These are phyloP conservation scores for Ophiostoma sp. DNA, from an alignment of 2,329 filamentous ascomycete species.

Conservation along the genomic window DNA sequence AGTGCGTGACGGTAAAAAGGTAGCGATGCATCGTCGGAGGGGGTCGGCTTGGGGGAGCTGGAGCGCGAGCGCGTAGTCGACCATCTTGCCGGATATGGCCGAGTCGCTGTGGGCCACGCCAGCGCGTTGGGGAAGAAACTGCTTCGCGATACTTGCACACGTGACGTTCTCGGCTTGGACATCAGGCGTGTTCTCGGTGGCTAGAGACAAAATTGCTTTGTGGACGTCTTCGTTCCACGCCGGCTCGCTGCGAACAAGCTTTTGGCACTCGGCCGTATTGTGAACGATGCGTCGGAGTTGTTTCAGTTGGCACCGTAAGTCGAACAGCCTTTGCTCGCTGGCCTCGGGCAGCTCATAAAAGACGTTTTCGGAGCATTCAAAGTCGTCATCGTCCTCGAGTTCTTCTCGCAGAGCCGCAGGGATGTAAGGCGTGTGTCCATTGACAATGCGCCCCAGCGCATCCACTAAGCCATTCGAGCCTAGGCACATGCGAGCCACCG, in stretches of 20 bases:
- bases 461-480: constrained; percentile 13
- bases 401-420: constrained; percentile 13
- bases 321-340: constrained; percentile 4
- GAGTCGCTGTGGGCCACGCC: constrained; percentile 14
- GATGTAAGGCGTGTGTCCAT: constrained; percentile 16
- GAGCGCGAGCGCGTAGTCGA: constrained; percentile 15
- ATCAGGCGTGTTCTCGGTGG: constrained; percentile 17
- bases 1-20: neutral
- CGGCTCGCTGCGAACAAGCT: constrained; percentile 14
- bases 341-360: constrained; percentile 11
- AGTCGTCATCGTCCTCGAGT: constrained; percentile 16
- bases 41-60: constrained; percentile 14
- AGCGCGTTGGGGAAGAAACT: constrained; percentile 14
- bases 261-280: constrained; percentile 13
- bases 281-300: constrained; percentile 17
- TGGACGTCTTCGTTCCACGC: constrained; percentile 17
- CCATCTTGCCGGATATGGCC: constrained; percentile 8
- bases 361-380: constrained; percentile 8
- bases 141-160: constrained; percentile 16
- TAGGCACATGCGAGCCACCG: constrained; percentile 16
- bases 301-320: constrained; percentile 14
- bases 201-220: constrained; percentile 14
- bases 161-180: constrained; percentile 16
- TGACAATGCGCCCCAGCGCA: constrained; percentile 12
- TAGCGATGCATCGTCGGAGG: constrained; percentile 12